Conservation (phyloP, 805 yeast species). For the Candida manassasensis region DNA sequence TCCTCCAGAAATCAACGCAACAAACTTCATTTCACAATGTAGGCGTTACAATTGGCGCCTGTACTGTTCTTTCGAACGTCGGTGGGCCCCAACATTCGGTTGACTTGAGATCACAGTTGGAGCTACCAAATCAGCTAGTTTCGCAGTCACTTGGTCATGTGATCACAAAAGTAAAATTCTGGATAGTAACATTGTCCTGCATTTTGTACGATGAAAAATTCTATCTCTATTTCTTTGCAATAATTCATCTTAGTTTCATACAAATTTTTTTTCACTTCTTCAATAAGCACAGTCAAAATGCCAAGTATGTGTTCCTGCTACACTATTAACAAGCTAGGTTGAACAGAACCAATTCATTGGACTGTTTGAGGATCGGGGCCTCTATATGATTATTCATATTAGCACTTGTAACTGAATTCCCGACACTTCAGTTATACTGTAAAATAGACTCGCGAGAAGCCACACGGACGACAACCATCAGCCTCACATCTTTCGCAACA, state of each 20-base stretch:
- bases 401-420: slow-evolving; percentile 63
- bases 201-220: too few relatives aligned
- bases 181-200: too few relatives aligned
- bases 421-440: slow-evolving; percentile 74
- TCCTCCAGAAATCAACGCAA: slow-evolving; percentile 92
- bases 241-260: too few relatives aligned
- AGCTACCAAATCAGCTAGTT: too few relatives aligned
- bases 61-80: too few relatives aligned
- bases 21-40: slow-evolving; percentile 72
- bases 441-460: too few relatives aligned
- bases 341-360: neutral
- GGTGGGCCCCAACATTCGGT: too few relatives aligned
- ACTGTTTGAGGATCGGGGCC: slow-evolving; percentile 68
- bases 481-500: too few relatives aligned
- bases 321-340: slow-evolving; percentile 1
- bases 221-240: too few relatives aligned
- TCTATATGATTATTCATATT: slow-evolving; percentile 31
- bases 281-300: slow-evolving; percentile 2
- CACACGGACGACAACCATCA: too few relatives aligned
- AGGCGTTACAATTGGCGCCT: too few relatives aligned
- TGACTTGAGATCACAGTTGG: too few relatives aligned
- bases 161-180: neutral
- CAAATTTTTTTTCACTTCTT: slow-evolving; percentile 1
- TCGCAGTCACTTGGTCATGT: slow-evolving; percentile 2
- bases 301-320: slow-evolving; percentile 3